Conservation (phyloP, 768 basidiomycete genomes). For the Termitomyces titanicus region DNA sequence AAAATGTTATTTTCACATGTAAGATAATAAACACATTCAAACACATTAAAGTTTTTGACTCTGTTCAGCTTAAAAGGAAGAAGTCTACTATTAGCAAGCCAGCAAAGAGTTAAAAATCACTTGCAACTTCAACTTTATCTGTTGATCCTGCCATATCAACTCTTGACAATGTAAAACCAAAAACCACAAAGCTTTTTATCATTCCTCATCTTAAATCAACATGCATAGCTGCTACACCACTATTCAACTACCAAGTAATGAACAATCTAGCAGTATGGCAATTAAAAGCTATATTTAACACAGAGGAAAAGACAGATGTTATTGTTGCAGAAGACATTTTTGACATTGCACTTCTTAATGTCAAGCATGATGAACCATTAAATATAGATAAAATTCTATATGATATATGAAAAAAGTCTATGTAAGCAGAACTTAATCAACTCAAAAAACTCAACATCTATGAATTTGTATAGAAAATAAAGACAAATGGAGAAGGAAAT, state of each 20-base stretch:
- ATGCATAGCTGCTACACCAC: background rate
- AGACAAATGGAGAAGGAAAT: constrained; percentile 29
- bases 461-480: constrained; percentile 21
- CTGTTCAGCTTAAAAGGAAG: constrained; percentile 7
- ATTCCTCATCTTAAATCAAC: background rate
- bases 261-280: constrained; percentile 1
- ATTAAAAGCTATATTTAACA: constrained; percentile 3
- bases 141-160: no score
- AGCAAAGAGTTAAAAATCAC: constrained; percentile 13
- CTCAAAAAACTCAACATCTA: constrained; percentile 27
- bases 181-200: no score
- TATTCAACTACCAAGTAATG: constrained; percentile 3
- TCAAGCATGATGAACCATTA: constrained; percentile 11
- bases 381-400: constrained; percentile 4
- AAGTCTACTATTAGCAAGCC: background rate
- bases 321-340: background rate
- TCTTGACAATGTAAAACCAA: no score
- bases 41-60: background rate
- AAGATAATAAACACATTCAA: background rate
- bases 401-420: constrained; percentile 18
- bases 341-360: constrained; percentile 3
- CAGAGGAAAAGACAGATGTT: background rate
- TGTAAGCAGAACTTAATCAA: constrained; percentile 23
- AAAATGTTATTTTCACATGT: constrained; percentile 2
- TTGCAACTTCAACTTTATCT: no score